Percentiles rank a stretch among this genome's conserved stretches.
Evolutionary conservation across 192 early-diverging fungal species (phyloP).

Genomic region (Oehlia diaphana): DNA sequence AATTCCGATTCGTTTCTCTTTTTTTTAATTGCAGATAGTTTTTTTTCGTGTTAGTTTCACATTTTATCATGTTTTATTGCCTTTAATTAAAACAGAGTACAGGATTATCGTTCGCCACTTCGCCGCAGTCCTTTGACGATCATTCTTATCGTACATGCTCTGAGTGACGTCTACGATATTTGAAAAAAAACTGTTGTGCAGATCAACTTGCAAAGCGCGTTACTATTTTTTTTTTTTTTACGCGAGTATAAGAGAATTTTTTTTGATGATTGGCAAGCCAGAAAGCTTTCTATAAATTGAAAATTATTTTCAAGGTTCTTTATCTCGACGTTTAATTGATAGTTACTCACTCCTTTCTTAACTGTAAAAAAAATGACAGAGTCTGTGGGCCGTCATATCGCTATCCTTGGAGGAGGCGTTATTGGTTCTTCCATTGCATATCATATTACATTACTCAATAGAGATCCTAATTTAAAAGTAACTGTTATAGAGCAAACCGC

Average conservation of each 20-base stretch:
- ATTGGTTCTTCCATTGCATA: conserved; percentile 49
- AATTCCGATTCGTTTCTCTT: no score
- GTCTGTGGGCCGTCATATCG: conserved; percentile 32
- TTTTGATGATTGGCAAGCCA: neutral
- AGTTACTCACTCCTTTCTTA: neutral
- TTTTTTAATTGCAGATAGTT: no score
- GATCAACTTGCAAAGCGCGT: neutral
- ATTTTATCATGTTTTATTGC: no score
- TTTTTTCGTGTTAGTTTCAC: no score
- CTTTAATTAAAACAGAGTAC: no score
- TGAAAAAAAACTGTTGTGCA: no score
- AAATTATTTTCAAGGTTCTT: neutral
- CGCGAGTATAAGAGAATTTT: neutral
- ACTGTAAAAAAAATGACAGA: conserved; percentile 12
- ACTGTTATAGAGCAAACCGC: conserved; percentile 46
- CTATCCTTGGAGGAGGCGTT: conserved; percentile 46
- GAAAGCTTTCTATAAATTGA: neutral
- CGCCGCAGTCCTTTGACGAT: no score
- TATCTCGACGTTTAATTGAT: neutral
- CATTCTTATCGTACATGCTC: no score
- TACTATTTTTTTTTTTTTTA: neutral
- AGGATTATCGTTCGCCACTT: no score
- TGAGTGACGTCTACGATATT: no score
- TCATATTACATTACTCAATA: conserved; percentile 35
- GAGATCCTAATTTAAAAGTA: conserved; percentile 29